Evolutionary conservation across 257 asterid genomes (phyloP).

Genomic region (Rehmannia glutinosa): DNA sequence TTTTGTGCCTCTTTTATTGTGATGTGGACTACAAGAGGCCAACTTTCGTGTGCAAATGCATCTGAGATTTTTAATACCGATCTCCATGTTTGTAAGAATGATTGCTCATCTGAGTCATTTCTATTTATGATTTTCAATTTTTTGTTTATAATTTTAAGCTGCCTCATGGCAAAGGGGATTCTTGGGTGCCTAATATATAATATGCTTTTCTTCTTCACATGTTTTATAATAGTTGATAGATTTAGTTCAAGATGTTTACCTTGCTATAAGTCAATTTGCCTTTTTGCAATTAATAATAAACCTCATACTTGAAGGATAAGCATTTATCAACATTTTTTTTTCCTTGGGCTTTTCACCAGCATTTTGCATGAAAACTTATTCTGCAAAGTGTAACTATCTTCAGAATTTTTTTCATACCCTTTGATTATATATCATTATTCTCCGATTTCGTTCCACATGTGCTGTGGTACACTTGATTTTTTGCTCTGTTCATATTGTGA

Average conservation of each 20-base stretch:
- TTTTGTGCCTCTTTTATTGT: neutral
- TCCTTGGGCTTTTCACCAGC: neutral
- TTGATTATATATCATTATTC: neutral
- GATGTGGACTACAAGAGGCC: too few relatives aligned
- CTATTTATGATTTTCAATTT: neutral
- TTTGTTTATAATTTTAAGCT: neutral
- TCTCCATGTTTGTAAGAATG: constrained; percentile 7
- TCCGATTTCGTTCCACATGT: neutral
- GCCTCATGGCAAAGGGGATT: constrained; percentile 5
- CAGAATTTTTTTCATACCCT: neutral
- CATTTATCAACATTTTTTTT: neutral
- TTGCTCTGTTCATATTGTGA: neutral
- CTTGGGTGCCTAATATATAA: neutral
- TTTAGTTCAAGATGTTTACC: constrained; percentile 2
- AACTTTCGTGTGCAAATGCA: neutral
- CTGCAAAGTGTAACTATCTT: too few relatives aligned
- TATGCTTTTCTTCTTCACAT: neutral
- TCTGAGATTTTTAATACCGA: neutral
- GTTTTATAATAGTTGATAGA: neutral
- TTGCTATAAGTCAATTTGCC: too few relatives aligned
- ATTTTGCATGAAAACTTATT: neutral
- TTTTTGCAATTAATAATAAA: too few relatives aligned
- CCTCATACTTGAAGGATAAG: neutral
- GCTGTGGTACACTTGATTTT: neutral
- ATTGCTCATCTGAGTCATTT: neutral